phyloP scores from a whole-genome alignment of 2,329 filamentous ascomycete species.

The Paecilomyces sp. region DNA sequence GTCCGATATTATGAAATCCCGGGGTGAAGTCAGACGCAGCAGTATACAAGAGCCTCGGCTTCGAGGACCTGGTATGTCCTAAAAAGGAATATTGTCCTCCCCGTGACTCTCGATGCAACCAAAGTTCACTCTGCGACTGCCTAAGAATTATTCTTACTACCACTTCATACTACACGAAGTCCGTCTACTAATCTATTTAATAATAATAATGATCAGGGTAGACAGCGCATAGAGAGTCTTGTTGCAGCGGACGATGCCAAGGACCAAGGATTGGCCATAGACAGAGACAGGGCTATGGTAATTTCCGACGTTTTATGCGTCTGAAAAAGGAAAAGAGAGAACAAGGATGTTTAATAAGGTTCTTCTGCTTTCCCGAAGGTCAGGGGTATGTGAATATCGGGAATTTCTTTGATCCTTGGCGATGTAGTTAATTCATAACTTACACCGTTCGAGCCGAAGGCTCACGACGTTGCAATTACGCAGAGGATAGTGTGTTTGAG shows the following conservation, averaged over 20 bases:
- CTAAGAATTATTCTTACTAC: not conserved
- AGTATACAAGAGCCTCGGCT: not conserved
- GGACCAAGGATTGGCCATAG: not conserved
- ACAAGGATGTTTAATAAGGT: not conserved
- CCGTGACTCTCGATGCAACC: not conserved
- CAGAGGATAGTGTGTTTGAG: not conserved
- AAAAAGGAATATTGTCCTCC: not conserved
- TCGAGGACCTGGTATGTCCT: not conserved
- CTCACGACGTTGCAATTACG: not conserved
- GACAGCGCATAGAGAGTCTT: not conserved
- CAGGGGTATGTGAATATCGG: not conserved
- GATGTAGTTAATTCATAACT: no score
- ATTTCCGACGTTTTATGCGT: not conserved
- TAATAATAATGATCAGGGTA: not conserved
- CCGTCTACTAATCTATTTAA: not conserved
- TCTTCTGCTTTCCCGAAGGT: not conserved
- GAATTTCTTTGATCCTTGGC: not conserved
- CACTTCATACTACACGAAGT: no score
- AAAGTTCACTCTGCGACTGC: not conserved
- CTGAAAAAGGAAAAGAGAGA: not conserved
- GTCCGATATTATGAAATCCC: not conserved
- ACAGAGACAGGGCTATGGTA: not conserved
- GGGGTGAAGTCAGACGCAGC: not conserved
- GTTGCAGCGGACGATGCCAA: not conserved
- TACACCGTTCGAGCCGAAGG: not conserved